Conservation (phyloP, 768 basidiomycete genomes). For the Podaxis sp. region DNA sequence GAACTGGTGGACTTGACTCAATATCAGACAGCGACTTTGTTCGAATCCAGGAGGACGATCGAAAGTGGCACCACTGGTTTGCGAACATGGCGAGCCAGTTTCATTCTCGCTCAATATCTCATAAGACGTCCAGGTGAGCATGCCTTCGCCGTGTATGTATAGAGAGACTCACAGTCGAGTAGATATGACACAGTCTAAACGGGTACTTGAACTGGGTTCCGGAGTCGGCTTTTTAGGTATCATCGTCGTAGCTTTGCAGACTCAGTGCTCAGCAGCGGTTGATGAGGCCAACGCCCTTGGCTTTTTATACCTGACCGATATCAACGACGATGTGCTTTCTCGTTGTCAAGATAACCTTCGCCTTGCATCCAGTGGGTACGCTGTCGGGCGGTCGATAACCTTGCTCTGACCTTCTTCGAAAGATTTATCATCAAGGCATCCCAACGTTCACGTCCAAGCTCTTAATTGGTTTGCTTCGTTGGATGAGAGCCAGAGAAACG, state of each 20-base stretch:
- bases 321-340: slow-evolving; percentile 59
- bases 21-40: slow-evolving; percentile 52
- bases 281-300: not conserved
- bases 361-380: slow-evolving; percentile 68
- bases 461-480: slow-evolving; percentile 70
- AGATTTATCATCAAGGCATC: slow-evolving; percentile 60
- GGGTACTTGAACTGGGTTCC: slow-evolving; percentile 73
- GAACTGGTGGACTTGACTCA: slow-evolving; percentile 21
- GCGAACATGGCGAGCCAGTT: slow-evolving; percentile 77
- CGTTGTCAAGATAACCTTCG: slow-evolving; percentile 59
- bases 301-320: slow-evolving; percentile 55
- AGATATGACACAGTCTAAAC: slow-evolving; percentile 47
- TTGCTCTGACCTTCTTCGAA: not conserved
- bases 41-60: slow-evolving; percentile 73
- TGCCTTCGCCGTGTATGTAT: not conserved
- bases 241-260: slow-evolving; percentile 58
- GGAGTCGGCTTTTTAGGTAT: slow-evolving; percentile 78
- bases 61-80: slow-evolving; percentile 80
- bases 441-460: slow-evolving; percentile 40
- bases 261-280: slow-evolving; percentile 18
- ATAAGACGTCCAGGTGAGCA: slow-evolving; percentile 51
- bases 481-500: slow-evolving; percentile 25
- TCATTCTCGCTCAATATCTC: slow-evolving; percentile 62
- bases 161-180: slow-evolving; percentile 20
- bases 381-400: slow-evolving; percentile 27